These are phyloP conservation scores for Sclerotinia spermophila DNA, from an alignment of 2,329 filamentous ascomycete species.

Conservation along the genomic window DNA sequence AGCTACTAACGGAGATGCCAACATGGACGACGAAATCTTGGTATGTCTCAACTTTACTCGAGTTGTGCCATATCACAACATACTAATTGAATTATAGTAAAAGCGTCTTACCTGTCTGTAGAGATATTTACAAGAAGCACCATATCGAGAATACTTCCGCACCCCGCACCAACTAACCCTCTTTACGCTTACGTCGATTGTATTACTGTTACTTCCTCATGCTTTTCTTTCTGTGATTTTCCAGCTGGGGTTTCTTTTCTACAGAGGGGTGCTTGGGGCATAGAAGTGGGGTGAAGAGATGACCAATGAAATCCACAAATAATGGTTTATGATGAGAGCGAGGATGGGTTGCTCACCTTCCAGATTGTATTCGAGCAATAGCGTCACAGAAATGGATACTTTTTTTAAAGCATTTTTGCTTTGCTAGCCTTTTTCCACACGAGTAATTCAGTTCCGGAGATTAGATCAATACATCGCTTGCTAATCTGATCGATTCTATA, in stretches of 20 bases:
- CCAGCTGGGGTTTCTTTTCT: slow-evolving; percentile 15
- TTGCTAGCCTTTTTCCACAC: not conserved
- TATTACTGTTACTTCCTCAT: slow-evolving; percentile 18
- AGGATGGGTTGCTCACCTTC: slow-evolving; percentile 5
- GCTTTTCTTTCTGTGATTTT: slow-evolving; percentile 11
- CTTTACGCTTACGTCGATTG: slow-evolving; percentile 15
- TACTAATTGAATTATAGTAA: not conserved
- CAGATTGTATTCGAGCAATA: slow-evolving; percentile 18
- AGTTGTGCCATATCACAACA: too few species aligned
- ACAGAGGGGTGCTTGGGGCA: not conserved
- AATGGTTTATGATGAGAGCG: slow-evolving; percentile 14
- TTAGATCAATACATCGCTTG: not conserved
- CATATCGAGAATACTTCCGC: slow-evolving; percentile 1
- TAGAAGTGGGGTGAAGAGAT: not conserved
- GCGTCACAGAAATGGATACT: not conserved
- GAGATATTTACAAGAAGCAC: not conserved
- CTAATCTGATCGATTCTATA: slow-evolving; percentile 44
- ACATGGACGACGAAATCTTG: slow-evolving; percentile 64
- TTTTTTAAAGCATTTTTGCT: not conserved
- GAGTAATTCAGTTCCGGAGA: not conserved
- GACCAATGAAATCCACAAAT: slow-evolving; percentile 3
- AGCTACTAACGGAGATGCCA: slow-evolving; percentile 48
- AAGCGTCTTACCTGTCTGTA: not conserved
- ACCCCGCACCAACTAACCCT: not conserved
- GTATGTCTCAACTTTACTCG: slow-evolving; percentile 17